Base-by-base conservation (phyloP, 2,329 filamentous ascomycete species). In the Pseudopithomyces chartarum region DNA sequence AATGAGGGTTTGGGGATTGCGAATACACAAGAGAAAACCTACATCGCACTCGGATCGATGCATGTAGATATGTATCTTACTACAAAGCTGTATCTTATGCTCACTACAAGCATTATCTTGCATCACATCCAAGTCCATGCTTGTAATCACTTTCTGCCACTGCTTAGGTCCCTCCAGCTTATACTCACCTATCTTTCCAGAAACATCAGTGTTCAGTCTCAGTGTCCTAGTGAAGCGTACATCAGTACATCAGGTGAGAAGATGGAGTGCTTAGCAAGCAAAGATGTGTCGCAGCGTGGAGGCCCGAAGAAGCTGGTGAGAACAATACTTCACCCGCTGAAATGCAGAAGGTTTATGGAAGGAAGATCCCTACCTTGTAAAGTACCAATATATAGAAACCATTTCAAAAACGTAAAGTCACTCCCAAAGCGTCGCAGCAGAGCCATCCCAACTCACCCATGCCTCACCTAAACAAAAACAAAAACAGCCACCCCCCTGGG, bases 291-390 rank as follows among this genome's bases (percentile, higher is more conserved):
- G 11, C 54, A 57, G 36, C 54, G 43, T 15, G 49, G 54, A 8
- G 54, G 53, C 46, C 54, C 54, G 23, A 7, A 42, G 17, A 57
- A 57, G 45, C 19, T 43, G n/a, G 73, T 13, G 72, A 73, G 53
- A 52, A 69, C 47, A 72, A 65, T 67, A 60, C 60, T 56, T 69
- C 73, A 52, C 22, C 17, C 47, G 4, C 19, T 44, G 10, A 44
- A 23, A n/a, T 19, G 19, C 7, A 20, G 26, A 22, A 20, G 20
- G 2, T 19, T 26, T 8, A 20, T 8, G 10, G 19, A 12, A 44
- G 20, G 40, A 15, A 44, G 20, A 26, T 11, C 2, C 7, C 2
- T 26, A 12, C 20, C 22, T 11, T 20, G 23, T 2, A 44, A 12
- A 13, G 5, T 44, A 11, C 40, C 40, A 11, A 15, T 44, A 10